Conservation (phyloP, 2,329 filamentous ascomycete species). For the Penicillium paneum region DNA sequence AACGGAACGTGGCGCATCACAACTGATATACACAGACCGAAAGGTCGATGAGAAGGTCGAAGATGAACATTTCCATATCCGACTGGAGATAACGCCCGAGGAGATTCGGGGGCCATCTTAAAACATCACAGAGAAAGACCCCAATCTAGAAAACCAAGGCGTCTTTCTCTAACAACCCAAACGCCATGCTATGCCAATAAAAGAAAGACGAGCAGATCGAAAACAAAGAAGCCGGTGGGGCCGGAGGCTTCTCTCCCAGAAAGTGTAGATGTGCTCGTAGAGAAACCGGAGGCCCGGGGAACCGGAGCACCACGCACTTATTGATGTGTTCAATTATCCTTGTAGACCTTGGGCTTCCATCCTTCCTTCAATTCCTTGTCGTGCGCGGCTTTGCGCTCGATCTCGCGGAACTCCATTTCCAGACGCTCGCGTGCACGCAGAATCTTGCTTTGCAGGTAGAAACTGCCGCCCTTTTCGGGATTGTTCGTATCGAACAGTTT, state of each 20-base stretch:
- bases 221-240: conserved; percentile 1
- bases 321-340: conserved; percentile 60
- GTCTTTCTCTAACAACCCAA: conserved; percentile 30
- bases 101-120: background rate
- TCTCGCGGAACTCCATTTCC: conserved; percentile 76
- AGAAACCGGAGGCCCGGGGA: background rate
- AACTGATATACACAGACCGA: conserved; percentile 24
- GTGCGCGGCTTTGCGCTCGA: conserved; percentile 65
- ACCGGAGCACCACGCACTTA: background rate
- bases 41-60: conserved; percentile 8
- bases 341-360: conserved; percentile 94
- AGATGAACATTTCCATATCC: conserved; percentile 1
- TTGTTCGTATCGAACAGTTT: conserved; percentile 91
- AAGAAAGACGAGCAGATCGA: conserved; percentile 19
- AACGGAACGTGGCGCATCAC: conserved; percentile 8
- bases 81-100: background rate
- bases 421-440: conserved; percentile 86
- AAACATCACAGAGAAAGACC: conserved; percentile 9
- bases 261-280: background rate
- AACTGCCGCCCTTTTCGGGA: conserved; percentile 91
- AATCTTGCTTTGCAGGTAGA: conserved; percentile 97
- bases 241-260: conserved; percentile 1
- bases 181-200: conserved; percentile 44
- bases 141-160: conserved; percentile 18
- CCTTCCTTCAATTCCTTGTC: conserved; percentile 80